Base-by-base conservation (phyloP, 805 yeast species). In the Nakazawaea wickerhamii region DNA sequence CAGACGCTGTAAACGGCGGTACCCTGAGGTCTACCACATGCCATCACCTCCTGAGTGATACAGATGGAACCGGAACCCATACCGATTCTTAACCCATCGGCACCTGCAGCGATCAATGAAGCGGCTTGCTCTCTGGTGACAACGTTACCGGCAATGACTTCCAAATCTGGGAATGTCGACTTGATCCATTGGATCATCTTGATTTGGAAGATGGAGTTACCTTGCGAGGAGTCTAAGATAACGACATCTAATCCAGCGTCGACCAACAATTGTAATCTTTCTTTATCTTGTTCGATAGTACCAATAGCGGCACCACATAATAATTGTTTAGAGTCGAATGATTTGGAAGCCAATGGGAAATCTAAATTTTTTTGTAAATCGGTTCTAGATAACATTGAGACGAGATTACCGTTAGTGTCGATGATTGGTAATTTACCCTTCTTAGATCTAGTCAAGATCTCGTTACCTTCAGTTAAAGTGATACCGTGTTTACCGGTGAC, bases 1-100 rank as follows among this genome's bases (percentile, higher is more conserved):
- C 93, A 76, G 43, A 93, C 99, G 53, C 80, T 83, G 76, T 79
- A 90, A 43, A 93, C 98, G 48, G 99, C 99, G 53, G 98, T 89
- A 71, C 98, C 99, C 75, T 93, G 99, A 48, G 99, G 99, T 77
- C 99, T 89, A 71, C 99, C 99, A 71, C 96, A 95, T 41, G 99
- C 99, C 99, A 93, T 93, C 48, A 93, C 99, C 73, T 93, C 99
- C 73, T 93, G 99, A 41, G 99, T 93, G 64, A 93, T 93, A 78
- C 99, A 93, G 64, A 95, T 95, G 49, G 97, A 88, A 59, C 99
- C 99, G 26, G 98, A 87, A 63, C 99, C 99, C 99, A 93, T 93
- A 72, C 99, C 99, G 55, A 93, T 91, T 78, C 98, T 88, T 59
- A 93, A 75, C 64, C 90, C 98, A 65, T 93, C 99, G 41, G 95